phyloP scores from a whole-genome alignment of 2,329 filamentous ascomycete species.

The Monilinia laxa region DNA sequence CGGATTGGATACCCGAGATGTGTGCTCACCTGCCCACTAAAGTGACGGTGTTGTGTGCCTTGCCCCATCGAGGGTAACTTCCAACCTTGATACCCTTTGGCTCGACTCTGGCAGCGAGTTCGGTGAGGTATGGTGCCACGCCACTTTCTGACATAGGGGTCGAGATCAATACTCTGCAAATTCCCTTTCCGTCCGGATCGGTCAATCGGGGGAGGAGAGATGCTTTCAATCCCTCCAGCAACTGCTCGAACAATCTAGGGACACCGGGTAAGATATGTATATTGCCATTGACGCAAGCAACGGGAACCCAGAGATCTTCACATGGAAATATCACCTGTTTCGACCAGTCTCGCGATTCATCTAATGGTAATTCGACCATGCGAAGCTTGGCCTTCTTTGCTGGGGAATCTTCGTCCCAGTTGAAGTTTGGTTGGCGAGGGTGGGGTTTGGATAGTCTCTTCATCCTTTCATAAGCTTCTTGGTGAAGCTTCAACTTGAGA shows the following conservation, averaged over 20 bases:
- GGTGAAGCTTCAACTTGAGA: constrained; percentile 73
- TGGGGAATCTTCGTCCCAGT: constrained; percentile 80
- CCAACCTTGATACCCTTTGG: constrained; percentile 85
- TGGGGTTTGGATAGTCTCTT: constrained; percentile 73
- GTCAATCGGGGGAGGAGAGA: constrained; percentile 65
- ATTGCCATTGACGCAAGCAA: constrained; percentile 87
- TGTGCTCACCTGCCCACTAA: constrained; percentile 63
- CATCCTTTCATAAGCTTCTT: constrained; percentile 78
- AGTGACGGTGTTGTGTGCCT: constrained; percentile 84
- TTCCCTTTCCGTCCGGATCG: constrained; percentile 80
- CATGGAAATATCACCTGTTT: constrained; percentile 77
- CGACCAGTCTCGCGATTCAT: constrained; percentile 61
- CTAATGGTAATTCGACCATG: constrained; percentile 85
- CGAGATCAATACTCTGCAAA: constrained; percentile 75
- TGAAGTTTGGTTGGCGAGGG: constrained; percentile 70
- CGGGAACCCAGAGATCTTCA: constrained; percentile 87
- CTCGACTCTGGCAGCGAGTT: constrained; percentile 71
- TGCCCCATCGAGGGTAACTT: constrained; percentile 91
- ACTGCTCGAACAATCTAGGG: constrained; percentile 73
- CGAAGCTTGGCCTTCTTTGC: constrained; percentile 77
- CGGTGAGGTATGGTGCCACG: constrained; percentile 78
- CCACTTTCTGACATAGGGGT: constrained; percentile 86
- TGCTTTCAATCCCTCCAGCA: constrained; percentile 76
- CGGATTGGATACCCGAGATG: background rate
- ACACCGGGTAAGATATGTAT: constrained; percentile 91